These are phyloP conservation scores for Cyclotella baltica DNA, from an alignment of 108 stramenopile species.

Conservation along the genomic window DNA sequence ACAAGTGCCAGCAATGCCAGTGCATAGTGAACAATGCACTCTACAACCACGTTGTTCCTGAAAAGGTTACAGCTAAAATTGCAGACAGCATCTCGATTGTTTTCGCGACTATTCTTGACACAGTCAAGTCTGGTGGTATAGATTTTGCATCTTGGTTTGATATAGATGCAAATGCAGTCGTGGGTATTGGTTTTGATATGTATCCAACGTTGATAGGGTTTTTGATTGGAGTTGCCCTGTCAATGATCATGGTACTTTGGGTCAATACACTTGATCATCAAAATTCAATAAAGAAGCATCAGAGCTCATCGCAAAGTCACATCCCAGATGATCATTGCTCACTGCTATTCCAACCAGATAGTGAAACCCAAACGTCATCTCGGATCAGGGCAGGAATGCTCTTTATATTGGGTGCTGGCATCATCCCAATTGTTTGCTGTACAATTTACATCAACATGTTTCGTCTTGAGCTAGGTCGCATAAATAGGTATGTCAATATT, in stretches of 20 bases:
- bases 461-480: neutral
- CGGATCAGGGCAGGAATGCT: neutral
- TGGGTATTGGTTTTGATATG: constrained; percentile 1
- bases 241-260: constrained; percentile 9
- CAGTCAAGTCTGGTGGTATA: constrained; percentile 3
- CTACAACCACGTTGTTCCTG: constrained; percentile 24
- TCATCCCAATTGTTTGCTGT: constrained; percentile 1
- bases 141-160: constrained; percentile 19
- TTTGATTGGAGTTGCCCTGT: constrained; percentile 15
- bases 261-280: constrained; percentile 16
- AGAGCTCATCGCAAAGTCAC: neutral
- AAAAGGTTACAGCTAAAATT: constrained; percentile 5
- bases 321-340: neutral
- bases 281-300: constrained; percentile 20
- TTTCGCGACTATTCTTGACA: constrained; percentile 20
- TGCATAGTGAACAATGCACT: constrained; percentile 23
- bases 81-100: constrained; percentile 3
- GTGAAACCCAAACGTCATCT: neutral
- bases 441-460: constrained; percentile 24
- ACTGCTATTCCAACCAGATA: neutral
- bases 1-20: constrained; percentile 23
- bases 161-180: constrained; percentile 1
- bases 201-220: constrained; percentile 33
- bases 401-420: neutral
- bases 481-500: neutral